A percentile compares a stretch with the other conserved stretches of the same genome.
These are phyloP conservation scores for Sporobolomyces pararoseus DNA, from an alignment of 768 basidiomycete genomes.

Conservation along the genomic window DNA sequence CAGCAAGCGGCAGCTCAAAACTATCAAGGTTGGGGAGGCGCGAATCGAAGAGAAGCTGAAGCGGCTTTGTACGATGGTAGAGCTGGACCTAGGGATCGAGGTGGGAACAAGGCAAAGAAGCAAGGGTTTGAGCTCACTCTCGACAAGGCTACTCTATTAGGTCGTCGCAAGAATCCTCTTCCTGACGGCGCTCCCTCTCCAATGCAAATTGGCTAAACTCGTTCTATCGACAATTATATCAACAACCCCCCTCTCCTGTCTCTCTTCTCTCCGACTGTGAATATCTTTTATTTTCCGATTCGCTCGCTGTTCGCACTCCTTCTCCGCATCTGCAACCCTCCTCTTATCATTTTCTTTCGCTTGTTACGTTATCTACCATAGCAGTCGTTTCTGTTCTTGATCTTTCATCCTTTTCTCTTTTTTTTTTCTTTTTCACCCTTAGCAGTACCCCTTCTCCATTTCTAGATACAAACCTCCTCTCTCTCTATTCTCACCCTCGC, in stretches of 20 bases:
- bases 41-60: slow-evolving; percentile 52
- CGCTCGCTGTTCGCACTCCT: neutral
- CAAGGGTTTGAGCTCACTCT: slow-evolving; percentile 76
- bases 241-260: no score
- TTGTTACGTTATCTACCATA: neutral
- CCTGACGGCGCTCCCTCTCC: slow-evolving; percentile 6
- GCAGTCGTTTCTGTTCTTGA: neutral
- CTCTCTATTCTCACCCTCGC: no score
- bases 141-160: slow-evolving; percentile 78
- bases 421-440: neutral
- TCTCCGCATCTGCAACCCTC: slow-evolving; percentile 9
- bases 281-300: neutral
- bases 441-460: no score
- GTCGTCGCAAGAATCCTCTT: slow-evolving; percentile 50
- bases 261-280: neutral
- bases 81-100: slow-evolving; percentile 67
- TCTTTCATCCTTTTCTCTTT: neutral
- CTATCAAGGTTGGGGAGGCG: slow-evolving; percentile 54
- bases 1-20: slow-evolving; percentile 41
- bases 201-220: slow-evolving; percentile 23
- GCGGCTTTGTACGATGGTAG: slow-evolving; percentile 60
- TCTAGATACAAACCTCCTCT: no score
- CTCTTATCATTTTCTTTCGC: slow-evolving; percentile 1
- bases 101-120: slow-evolving; percentile 43
- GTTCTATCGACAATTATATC: neutral